A percentile compares a stretch with the other conserved stretches of the same genome.
These are phyloP conservation scores for Artemisia tridentata DNA, from an alignment of 129 eudicot species.

Conservation along the genomic window DNA sequence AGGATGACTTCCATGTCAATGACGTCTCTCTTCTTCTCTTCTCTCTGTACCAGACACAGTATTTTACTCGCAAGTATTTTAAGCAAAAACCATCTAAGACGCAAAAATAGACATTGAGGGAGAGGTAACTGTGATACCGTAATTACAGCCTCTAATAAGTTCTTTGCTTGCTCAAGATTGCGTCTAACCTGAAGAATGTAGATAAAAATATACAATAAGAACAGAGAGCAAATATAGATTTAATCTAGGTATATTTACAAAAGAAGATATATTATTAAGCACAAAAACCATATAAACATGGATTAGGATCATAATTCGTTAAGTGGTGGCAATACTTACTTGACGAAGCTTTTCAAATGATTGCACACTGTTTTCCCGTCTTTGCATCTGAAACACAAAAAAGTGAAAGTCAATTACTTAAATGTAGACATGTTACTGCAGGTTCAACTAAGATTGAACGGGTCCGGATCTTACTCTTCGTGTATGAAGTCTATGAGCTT, in stretches of 20 bases:
- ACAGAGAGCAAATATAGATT: not conserved
- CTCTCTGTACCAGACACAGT: constrained; percentile 57
- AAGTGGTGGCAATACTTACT: constrained; percentile 37
- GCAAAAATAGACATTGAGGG: constrained; percentile 2
- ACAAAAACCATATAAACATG: constrained; percentile 2
- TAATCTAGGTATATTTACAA: not conserved
- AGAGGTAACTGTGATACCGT: constrained; percentile 44
- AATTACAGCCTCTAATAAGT: constrained; percentile 76
- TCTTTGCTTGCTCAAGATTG: constrained; percentile 95
- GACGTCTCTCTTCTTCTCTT: constrained; percentile 94
- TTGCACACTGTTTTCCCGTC: constrained; percentile 97
- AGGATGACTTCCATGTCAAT: constrained; percentile 80
- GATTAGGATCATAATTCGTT: not conserved
- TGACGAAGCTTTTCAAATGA: constrained; percentile 98
- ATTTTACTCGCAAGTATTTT: not conserved
- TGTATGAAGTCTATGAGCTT: constrained; percentile 92
- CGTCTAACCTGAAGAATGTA: constrained; percentile 71
- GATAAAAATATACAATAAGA: constrained; percentile 4
- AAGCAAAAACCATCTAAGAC: not conserved
- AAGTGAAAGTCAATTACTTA: not conserved
- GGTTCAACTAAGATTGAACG: not conserved
- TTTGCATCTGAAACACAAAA: constrained; percentile 66
- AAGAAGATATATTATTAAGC: not conserved
- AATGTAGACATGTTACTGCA: not conserved
- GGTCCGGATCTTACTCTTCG: constrained; percentile 58